Conservation (phyloP, 139 green algal genomes). For the Micractinium sp. region DNA sequence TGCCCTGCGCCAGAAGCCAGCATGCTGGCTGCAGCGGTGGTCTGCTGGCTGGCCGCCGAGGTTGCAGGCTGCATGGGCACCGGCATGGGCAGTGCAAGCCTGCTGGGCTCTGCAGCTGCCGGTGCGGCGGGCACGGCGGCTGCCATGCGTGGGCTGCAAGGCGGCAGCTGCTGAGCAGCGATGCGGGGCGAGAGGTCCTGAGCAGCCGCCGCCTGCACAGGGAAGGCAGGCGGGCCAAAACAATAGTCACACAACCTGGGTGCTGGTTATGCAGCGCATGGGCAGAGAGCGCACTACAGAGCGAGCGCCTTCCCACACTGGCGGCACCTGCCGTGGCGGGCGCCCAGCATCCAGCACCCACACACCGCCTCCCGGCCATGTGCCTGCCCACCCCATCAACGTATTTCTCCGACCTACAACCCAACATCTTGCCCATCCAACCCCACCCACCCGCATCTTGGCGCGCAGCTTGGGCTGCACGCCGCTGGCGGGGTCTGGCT, state of each 20-base stretch:
- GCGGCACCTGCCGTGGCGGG: too few relatives aligned
- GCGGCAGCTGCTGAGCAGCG: background rate
- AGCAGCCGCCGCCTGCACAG: background rate
- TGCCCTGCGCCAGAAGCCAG: background rate
- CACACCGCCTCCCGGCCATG: too few relatives aligned
- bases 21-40: background rate
- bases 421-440: background rate
- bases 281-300: background rate
- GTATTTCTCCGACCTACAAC: background rate
- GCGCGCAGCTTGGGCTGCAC: constrained; percentile 11
- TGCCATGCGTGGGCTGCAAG: background rate
- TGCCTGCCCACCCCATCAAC: background rate
- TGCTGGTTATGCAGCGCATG: background rate
- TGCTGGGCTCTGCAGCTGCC: background rate
- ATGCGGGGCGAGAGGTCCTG: background rate
- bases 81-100: background rate
- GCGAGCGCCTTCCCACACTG: background rate
- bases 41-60: background rate
- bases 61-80: background rate
- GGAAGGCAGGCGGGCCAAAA: background rate
- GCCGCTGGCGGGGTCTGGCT: constrained; percentile 7
- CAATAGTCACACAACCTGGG: background rate
- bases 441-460: constrained; percentile 17
- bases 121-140: background rate
- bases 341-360: too few relatives aligned